These are phyloP conservation scores for Phytophthora ramorum DNA, from an alignment of 352 stramenopile genomes.

Conservation along the genomic window DNA sequence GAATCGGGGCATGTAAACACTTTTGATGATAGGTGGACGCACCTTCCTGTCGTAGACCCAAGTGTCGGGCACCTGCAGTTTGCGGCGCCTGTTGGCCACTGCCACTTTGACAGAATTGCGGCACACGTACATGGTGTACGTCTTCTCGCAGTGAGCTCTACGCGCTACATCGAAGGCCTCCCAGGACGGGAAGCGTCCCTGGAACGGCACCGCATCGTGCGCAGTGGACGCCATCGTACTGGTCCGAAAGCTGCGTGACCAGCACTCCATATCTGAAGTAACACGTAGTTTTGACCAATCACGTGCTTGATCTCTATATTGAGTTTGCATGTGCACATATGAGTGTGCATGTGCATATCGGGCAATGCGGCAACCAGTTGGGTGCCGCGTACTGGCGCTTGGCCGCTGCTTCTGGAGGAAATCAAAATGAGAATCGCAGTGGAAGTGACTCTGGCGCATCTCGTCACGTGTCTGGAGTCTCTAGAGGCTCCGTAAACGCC, in stretches of 20 bases:
- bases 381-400: constrained; percentile 79
- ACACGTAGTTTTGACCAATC: constrained; percentile 13
- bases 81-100: constrained; percentile 74
- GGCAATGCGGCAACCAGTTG: constrained; percentile 83
- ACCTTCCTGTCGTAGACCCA: constrained; percentile 83
- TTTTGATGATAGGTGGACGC: constrained; percentile 6
- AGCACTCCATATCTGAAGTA: background rate
- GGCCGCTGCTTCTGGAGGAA: constrained; percentile 9
- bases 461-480: constrained; percentile 2
- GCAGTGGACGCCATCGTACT: constrained; percentile 27
- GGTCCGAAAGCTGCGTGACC: background rate
- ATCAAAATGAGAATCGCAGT: background rate
- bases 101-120: constrained; percentile 81
- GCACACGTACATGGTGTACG: constrained; percentile 83
- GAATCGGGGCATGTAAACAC: constrained; percentile 9
- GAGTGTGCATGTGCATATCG: constrained; percentile 73
- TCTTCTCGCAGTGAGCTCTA: constrained; percentile 76
- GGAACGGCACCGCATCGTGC: constrained; percentile 73
- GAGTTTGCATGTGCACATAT: constrained; percentile 17
- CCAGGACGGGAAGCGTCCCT: constrained; percentile 78
- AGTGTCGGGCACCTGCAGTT: constrained; percentile 63
- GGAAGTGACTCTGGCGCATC: background rate
- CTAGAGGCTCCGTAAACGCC: constrained; percentile 3
- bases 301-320: background rate
- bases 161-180: constrained; percentile 75